Conservation (phyloP, 345 rosid genomes). For the Ceriops tagal region DNA sequence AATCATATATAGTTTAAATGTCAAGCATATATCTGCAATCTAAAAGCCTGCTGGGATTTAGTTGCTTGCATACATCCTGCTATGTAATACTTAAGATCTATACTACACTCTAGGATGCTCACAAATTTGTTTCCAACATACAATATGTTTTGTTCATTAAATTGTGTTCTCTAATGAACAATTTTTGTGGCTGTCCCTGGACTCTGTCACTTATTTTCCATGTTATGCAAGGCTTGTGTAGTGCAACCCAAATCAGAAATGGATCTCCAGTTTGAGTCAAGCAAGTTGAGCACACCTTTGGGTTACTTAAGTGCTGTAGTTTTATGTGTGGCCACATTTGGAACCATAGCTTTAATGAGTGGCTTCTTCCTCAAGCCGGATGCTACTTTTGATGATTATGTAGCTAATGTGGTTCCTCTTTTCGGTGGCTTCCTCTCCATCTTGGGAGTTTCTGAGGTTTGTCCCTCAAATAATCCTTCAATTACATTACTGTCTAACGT, state of each 20-base stretch:
- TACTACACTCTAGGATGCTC: too few relatives aligned
- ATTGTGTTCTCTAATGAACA: background rate
- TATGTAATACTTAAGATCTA: too few relatives aligned
- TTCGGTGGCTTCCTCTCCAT: slow-evolving; percentile 80
- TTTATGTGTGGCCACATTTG: slow-evolving; percentile 75
- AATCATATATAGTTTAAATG: too few relatives aligned
- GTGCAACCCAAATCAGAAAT: slow-evolving; percentile 91
- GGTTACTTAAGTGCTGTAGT: slow-evolving; percentile 65
- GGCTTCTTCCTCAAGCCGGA: slow-evolving; percentile 89
- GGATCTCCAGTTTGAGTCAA: slow-evolving; percentile 81
- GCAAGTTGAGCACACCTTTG: slow-evolving; percentile 80
- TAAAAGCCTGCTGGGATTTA: too few relatives aligned
- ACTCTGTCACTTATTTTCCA: slow-evolving; percentile 1
- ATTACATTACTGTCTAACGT: background rate
- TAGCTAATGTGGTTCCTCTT: slow-evolving; percentile 71
- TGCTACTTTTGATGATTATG: slow-evolving; percentile 79
- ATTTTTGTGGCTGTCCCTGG: background rate
- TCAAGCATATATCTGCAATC: too few relatives aligned
- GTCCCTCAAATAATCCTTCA: background rate
- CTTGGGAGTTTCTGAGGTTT: slow-evolving; percentile 87
- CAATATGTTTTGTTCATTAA: background rate
- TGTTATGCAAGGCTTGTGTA: slow-evolving; percentile 62
- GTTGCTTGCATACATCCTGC: too few relatives aligned
- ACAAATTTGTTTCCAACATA: background rate
- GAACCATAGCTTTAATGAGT: slow-evolving; percentile 85